phyloP scores from a whole-genome alignment of 805 yeast species.

The Candida ovalis region DNA sequence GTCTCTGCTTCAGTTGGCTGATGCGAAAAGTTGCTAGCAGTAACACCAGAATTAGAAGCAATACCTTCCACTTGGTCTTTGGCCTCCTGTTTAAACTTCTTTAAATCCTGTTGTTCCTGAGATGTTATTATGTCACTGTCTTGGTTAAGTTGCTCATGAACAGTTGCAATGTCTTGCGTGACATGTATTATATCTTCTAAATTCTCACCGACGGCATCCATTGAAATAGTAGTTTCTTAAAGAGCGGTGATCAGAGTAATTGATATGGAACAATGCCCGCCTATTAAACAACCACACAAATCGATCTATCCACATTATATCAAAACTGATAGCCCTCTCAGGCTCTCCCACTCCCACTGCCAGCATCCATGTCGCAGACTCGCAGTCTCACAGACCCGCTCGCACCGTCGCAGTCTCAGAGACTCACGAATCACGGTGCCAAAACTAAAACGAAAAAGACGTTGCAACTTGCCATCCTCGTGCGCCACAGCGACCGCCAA shows the following conservation, averaged over 20 bases:
- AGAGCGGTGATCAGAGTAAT: no score
- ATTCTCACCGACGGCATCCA: constrained; percentile 1
- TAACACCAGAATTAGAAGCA: background rate
- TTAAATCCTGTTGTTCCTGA: constrained; percentile 14
- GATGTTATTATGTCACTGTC: constrained; percentile 8
- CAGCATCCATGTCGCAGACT: no score
- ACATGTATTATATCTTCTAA: constrained; percentile 14
- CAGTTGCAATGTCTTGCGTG: constrained; percentile 11
- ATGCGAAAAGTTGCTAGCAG: background rate
- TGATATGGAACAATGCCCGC: no score
- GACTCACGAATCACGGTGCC: no score
- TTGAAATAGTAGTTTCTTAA: background rate
- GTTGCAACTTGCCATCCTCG: background rate
- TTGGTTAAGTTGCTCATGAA: constrained; percentile 10
- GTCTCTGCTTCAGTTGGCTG: background rate
- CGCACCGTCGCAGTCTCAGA: no score
- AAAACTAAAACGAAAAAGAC: no score
- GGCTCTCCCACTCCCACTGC: no score
- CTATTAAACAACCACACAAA: no score
- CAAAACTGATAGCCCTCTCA: no score
- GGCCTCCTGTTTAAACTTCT: constrained; percentile 9
- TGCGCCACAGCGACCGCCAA: background rate
- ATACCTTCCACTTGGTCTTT: constrained; percentile 2
- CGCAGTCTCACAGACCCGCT: no score
- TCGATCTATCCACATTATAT: no score